Conservation (phyloP, 768 basidiomycete species). For the Leccinum longicurvipes region DNA sequence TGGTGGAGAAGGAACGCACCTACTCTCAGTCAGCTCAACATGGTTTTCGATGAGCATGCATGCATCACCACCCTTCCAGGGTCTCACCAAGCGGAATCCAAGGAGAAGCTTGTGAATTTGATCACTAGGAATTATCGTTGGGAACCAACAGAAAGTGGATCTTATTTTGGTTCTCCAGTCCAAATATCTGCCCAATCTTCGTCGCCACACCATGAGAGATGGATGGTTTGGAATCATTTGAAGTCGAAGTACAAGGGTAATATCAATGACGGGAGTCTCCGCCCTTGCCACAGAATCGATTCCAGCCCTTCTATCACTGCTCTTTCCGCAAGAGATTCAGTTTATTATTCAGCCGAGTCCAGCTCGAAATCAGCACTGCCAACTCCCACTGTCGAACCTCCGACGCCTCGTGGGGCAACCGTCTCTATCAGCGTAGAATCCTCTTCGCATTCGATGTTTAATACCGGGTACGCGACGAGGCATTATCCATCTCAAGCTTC, state of each 20-base stretch:
- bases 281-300: neutral
- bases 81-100: conserved; percentile 11
- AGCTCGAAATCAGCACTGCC: conserved; percentile 1
- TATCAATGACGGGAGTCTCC: neutral
- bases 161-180: conserved; percentile 11
- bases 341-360: conserved; percentile 11
- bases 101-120: conserved; percentile 9
- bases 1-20: conserved; percentile 33
- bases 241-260: neutral
- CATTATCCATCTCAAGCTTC: neutral
- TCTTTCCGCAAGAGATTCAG: neutral
- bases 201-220: neutral
- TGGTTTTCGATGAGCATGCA: conserved; percentile 37
- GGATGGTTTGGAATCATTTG: neutral
- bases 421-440: neutral
- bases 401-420: conserved; percentile 2
- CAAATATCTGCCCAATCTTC: neutral
- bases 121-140: conserved; percentile 10
- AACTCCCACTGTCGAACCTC: conserved; percentile 10
- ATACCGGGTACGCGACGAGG: conserved; percentile 11
- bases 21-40: conserved; percentile 20
- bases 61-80: conserved; percentile 35
- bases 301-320: neutral
- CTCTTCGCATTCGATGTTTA: conserved; percentile 8
- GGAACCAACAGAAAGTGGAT: conserved; percentile 2